Percentiles rank a stretch among this genome's conserved stretches.
Evolutionary conservation across 1,139 yeast genomes (phyloP).

Genomic region (Arxiozyma bovina): DNA sequence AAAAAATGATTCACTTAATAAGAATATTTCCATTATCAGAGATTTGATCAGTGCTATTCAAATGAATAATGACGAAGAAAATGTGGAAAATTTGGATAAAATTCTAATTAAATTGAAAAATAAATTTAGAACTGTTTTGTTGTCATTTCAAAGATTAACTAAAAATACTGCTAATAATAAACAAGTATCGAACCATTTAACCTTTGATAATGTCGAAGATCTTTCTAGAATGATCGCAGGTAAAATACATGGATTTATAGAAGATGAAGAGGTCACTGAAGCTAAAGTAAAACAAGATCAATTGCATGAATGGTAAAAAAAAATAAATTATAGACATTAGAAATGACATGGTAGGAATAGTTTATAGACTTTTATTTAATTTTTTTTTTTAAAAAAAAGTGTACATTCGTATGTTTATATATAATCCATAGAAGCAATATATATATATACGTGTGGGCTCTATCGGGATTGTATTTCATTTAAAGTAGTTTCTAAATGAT

Average conservation of each 20-base stretch:
- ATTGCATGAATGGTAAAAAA: conserved; percentile 23
- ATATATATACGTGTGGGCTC: neutral
- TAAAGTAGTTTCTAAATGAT: conserved; percentile 38
- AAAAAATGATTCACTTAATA: conserved; percentile 12
- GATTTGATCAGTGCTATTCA: conserved; percentile 20
- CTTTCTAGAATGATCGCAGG: conserved; percentile 24
- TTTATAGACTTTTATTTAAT: too few species aligned
- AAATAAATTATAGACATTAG: neutral
- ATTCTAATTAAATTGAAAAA: conserved; percentile 41
- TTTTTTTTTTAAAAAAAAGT: neutral
- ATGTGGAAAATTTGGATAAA: conserved; percentile 43
- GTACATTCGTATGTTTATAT: neutral
- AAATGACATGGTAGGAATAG: neutral
- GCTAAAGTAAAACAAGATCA: conserved; percentile 20
- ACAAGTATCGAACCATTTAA: conserved; percentile 10
- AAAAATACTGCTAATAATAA: conserved; percentile 7
- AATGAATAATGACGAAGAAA: conserved; percentile 38
- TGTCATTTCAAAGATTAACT: conserved; percentile 19
- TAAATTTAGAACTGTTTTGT: conserved; percentile 42
- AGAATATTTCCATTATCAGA: conserved; percentile 17
- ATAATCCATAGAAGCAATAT: neutral
- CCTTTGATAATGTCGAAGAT: conserved; percentile 23
- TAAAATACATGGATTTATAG: conserved; percentile 24
- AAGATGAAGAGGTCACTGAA: conserved; percentile 18
- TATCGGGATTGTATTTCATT: neutral